Base-by-base conservation (phyloP, 2,329 filamentous ascomycete species). In the Salinomyces thailandicus region DNA sequence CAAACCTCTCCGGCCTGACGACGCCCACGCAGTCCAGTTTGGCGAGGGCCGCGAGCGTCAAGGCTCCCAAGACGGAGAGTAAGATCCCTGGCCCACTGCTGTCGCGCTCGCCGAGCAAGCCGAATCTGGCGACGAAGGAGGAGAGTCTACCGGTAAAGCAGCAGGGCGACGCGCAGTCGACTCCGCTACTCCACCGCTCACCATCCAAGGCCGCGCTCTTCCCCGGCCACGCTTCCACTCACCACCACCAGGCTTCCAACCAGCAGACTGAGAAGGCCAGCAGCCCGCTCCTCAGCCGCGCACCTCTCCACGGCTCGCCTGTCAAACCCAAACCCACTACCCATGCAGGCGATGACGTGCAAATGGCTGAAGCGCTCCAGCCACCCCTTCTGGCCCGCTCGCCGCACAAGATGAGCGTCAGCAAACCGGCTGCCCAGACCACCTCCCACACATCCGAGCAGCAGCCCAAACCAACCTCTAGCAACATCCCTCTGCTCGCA, bases 21-120 rank as follows among this genome's bases (percentile, higher is more conserved):
- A 93, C 84, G 5, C 85, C 86, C 0, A 91, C 83, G 6, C 85
- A 85, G 57, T 67, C 84, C 5, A 85, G 82, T 1, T 59, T 83
- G 35, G 74, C 77, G 20, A 77, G 79, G 29, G 62, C 71, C 31
- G 62, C 69, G 37, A 76, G 68, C 46, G 62, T 72, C 30, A 72
- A 69, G 48, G 52, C 56, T 6, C 42, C 51, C 16, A 67, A 66
- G 50, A 20, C 5, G 4, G 22, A 26, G 11, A 33, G 4, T 33
- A 40, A 9, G 18, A 33, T 17, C 27, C 11, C 27, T 2, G n/a
- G 11, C n/a, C 27, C 33, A 20, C 20, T 20, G 12, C 29, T 31
- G 18, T 24, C 3, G 20, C 36, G 9, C 18, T 44, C 43, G 28
- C 43, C 43, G 17, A 33, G 44, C 19, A 44, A 46, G 35, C 31